Evolutionary conservation across 805 yeast genomes (phyloP).

Genomic region (Metschnikowia lachancei): DNA sequence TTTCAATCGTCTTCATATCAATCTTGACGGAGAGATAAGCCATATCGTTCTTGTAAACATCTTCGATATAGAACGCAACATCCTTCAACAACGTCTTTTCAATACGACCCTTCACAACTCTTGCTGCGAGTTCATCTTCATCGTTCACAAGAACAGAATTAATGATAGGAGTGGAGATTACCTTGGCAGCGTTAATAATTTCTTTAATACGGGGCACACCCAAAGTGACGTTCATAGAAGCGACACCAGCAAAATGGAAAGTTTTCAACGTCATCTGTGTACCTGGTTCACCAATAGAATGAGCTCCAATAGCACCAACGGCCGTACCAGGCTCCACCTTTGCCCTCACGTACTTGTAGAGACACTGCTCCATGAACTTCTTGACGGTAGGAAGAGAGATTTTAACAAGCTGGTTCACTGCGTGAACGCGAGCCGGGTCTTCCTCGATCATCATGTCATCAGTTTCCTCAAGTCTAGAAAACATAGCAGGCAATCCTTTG

Average conservation of each 20-base stretch:
- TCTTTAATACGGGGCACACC: constrained; percentile 98
- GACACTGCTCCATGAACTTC: constrained; percentile 71
- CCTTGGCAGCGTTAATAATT: constrained; percentile 94
- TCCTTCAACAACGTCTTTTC: constrained; percentile 89
- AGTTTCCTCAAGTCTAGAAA: constrained; percentile 32
- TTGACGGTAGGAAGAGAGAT: constrained; percentile 59
- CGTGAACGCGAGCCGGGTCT: constrained; percentile 27
- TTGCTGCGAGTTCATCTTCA: constrained; percentile 94
- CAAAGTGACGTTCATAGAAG: constrained; percentile 90
- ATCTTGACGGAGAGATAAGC: constrained; percentile 79
- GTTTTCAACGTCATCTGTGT: constrained; percentile 97
- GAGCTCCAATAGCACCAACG: constrained; percentile 99
- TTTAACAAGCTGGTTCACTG: constrained; percentile 63
- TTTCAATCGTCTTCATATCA: constrained; percentile 81
- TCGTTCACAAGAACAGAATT: constrained; percentile 91
- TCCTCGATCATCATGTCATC: constrained; percentile 41
- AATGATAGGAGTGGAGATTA: constrained; percentile 93
- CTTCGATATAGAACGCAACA: constrained; percentile 86
- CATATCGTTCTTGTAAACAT: constrained; percentile 78
- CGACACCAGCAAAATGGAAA: constrained; percentile 97
- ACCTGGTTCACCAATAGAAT: constrained; percentile 97
- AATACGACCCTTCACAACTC: constrained; percentile 96
- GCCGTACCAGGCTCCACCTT: constrained; percentile 99
- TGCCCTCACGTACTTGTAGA: constrained; percentile 80
- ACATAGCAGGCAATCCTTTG: constrained; percentile 47